Conservation (phyloP, 139 green algal genomes). For the Volvox africanus region DNA sequence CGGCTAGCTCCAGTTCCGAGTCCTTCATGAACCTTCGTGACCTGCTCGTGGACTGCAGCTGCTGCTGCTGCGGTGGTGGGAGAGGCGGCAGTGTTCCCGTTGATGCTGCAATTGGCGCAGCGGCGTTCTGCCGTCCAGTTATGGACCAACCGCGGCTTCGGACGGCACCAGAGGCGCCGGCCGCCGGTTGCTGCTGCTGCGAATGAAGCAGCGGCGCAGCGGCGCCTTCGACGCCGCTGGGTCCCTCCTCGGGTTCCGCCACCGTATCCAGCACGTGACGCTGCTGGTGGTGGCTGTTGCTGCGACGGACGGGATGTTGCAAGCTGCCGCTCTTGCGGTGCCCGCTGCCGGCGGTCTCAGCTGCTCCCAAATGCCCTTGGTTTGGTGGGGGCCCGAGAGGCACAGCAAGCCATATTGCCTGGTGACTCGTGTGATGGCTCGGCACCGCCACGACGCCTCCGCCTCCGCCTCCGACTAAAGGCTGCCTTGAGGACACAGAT, state of each 20-base stretch:
- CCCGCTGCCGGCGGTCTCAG: neutral
- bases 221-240: neutral
- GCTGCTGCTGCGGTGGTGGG: neutral
- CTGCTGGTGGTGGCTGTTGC: neutral
- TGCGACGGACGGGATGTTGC: neutral
- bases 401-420: neutral
- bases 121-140: neutral
- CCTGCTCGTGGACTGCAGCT: neutral
- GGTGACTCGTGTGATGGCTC: neutral
- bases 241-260: neutral
- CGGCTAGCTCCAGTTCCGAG: constrained; percentile 26
- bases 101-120: neutral
- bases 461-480: neutral
- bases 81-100: neutral
- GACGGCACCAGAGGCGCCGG: neutral
- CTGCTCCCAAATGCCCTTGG: neutral
- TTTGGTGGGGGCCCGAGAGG: neutral
- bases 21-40: neutral
- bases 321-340: neutral
- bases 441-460: neutral
- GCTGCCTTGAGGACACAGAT: neutral
- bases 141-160: constrained; percentile 1
- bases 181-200: neutral
- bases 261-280: constrained; percentile 4
- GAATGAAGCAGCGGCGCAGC: neutral